Evolutionary conservation across 2,329 filamentous ascomycete species (phyloP).

Genomic region (Dothistroma pini): DNA sequence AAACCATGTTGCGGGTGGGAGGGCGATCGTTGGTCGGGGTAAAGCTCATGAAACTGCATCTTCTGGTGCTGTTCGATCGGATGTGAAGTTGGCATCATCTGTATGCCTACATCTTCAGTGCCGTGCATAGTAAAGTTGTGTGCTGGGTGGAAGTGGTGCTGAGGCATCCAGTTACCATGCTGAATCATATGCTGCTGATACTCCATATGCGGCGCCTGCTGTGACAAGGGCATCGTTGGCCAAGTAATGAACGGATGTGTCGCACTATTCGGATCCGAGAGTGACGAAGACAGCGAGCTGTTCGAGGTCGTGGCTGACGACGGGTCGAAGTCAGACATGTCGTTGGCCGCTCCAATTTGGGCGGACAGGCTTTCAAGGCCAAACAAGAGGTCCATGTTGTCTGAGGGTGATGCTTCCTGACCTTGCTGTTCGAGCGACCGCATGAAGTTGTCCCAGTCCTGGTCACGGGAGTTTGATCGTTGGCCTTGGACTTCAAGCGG

Average conservation of each 20-base stretch:
- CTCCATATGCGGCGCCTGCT: not conserved
- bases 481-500: conserved; percentile 17
- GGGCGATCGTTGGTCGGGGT: conserved; percentile 12
- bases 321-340: conserved; percentile 13
- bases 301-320: conserved; percentile 9
- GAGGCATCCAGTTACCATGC: conserved; percentile 15
- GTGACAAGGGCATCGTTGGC: conserved; percentile 12
- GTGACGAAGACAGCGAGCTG: conserved; percentile 17
- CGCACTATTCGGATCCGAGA: conserved; percentile 15
- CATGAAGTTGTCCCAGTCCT: conserved; percentile 20
- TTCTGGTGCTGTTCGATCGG: conserved; percentile 10
- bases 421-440: conserved; percentile 11
- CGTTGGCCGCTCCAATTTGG: conserved; percentile 19
- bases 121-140: conserved; percentile 13
- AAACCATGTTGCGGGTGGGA: conserved; percentile 6
- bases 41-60: conserved; percentile 10
- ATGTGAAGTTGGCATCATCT: conserved; percentile 22
- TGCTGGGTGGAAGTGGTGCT: conserved; percentile 12
- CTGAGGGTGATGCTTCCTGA: conserved; percentile 8
- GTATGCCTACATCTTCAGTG: conserved; percentile 18
- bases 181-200: conserved; percentile 15
- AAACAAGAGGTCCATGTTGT: conserved; percentile 16
- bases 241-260: conserved; percentile 11
- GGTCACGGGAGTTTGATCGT: conserved; percentile 20
- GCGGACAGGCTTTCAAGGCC: conserved; percentile 12